Evolutionary conservation across 805 yeast genomes (phyloP), one percentile per base, ranked within the genome.

Genomic region (Ogataea parapolymorpha): DNA sequence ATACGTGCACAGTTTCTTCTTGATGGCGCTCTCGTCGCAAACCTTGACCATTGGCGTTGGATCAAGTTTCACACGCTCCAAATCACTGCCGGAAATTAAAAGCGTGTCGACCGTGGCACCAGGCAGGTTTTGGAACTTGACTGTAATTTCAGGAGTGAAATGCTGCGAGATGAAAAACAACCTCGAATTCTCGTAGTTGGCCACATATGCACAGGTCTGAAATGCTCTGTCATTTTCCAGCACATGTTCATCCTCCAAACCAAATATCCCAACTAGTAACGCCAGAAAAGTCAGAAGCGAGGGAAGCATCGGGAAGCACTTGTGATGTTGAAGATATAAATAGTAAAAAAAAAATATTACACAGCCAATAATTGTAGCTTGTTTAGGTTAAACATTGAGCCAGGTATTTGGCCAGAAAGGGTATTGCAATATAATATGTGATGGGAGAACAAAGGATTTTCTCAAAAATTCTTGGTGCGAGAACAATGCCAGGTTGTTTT

Each of bases 131-230:
- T 44, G 33, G 13, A 54, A 58, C 22, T 37, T 29, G n/a, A 62
- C 41, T 2, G 47, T 35, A 10, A 62, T 49, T 14, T 45, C 39
- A 4, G 61, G 55, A 10, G 29, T 16, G n/a, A 44, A 27, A 14
- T 51, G 48, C 34, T 50, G 46, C 2, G 55, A 49, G 2, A 51
- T 37, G 16, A 40, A 35, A 39, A 44, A 50, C 16, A 42, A n/a
- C 22, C 17, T 26, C 5, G 55, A 46, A 14, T 39, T 40, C 24
- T 57, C 54, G 26, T 55, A 53, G 30, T 56, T 48, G 6, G 61
- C 58, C 13, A 63, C 48, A 34, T 52, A 56, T 2, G 67, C 61
- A 38, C 67, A 63, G 1, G 61, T 49, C 43, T 61, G 65, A 11
- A 58, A 43, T 9, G 51, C 46, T 30, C 41, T 44, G n/a, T 48